Conservation (phyloP, 2,329 filamentous ascomycete genomes). For the Sphaerostilbella broomeana region DNA sequence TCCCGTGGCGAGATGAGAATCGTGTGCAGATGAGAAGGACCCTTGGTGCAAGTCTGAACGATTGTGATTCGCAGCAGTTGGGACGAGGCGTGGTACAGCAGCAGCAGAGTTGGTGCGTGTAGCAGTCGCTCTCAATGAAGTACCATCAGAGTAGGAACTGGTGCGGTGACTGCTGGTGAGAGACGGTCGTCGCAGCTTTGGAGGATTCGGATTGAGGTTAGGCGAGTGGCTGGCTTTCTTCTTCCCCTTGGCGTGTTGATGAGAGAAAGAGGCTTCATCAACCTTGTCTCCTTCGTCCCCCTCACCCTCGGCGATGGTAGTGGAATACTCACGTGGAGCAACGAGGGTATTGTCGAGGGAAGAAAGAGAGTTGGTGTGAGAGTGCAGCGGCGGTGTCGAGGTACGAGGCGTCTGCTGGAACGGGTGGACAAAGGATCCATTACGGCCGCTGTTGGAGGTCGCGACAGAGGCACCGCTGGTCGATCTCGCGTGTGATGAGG, state of each 20-base stretch:
- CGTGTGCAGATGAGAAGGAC: constrained; percentile 25
- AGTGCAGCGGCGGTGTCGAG: constrained; percentile 51
- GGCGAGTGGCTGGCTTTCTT: constrained; percentile 12
- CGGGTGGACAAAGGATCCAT: constrained; percentile 53
- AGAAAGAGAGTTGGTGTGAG: constrained; percentile 50
- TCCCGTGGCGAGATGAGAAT: constrained; percentile 30
- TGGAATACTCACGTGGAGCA: constrained; percentile 39
- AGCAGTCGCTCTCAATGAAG: constrained; percentile 21
- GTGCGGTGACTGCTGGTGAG: constrained; percentile 29
- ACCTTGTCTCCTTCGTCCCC: constrained; percentile 34
- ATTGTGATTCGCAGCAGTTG: constrained; percentile 34
- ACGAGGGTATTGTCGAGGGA: constrained; percentile 39
- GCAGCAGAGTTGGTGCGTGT: constrained; percentile 24
- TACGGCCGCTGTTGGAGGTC: constrained; percentile 44
- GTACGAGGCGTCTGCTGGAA: constrained; percentile 59
- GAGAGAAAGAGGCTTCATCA: constrained; percentile 12
- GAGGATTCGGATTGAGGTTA: constrained; percentile 4
- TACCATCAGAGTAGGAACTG: constrained; percentile 29
- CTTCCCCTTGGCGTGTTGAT: constrained; percentile 11
- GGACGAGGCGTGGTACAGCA: constrained; percentile 30
- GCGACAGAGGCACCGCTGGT: constrained; percentile 51
- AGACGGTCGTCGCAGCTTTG: constrained; percentile 19
- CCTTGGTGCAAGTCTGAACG: constrained; percentile 43
- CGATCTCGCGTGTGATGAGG: constrained; percentile 46
- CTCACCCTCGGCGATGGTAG: constrained; percentile 31